Percentiles rank a stretch among this genome's conserved stretches.
Evolutionary conservation across 2,329 filamentous ascomycete genomes (phyloP).

Genomic region (Achaetomium macrosporum): DNA sequence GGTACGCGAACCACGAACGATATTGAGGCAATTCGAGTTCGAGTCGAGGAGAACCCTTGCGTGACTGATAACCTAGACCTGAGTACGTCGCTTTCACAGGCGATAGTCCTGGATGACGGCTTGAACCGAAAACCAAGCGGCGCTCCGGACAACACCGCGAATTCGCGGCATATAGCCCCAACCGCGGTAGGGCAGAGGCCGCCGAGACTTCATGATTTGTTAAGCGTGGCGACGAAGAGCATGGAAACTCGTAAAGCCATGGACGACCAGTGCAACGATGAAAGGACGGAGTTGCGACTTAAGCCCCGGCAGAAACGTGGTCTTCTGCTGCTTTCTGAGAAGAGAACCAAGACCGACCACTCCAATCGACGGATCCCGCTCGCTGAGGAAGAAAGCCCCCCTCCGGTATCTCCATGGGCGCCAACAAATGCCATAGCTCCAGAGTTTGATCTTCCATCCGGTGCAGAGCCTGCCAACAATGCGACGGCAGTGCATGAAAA

Average conservation of each 20-base stretch:
- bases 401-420: no score
- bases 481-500: neutral
- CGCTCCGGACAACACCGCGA: neutral
- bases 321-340: slow-evolving; percentile 41
- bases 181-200: neutral
- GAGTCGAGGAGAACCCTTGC: no score
- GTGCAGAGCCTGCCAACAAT: neutral
- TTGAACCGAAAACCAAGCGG: neutral
- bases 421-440: neutral
- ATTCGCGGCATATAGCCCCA: neutral
- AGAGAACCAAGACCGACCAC: slow-evolving; percentile 18
- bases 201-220: neutral
- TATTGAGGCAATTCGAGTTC: neutral
- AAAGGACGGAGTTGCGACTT: slow-evolving; percentile 43
- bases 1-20: neutral
- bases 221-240: neutral
- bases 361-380: neutral
- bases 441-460: neutral
- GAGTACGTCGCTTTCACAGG: slow-evolving; percentile 3
- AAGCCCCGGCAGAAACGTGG: slow-evolving; percentile 43
- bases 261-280: slow-evolving; percentile 1
- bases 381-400: neutral
- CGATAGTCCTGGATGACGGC: slow-evolving; percentile 14
- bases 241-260: neutral
- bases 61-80: neutral